Evolutionary conservation across 2,329 filamentous ascomycete species (phyloP), one percentile per base, ranked within the genome.

Genomic region (Claviceps sp.): DNA sequence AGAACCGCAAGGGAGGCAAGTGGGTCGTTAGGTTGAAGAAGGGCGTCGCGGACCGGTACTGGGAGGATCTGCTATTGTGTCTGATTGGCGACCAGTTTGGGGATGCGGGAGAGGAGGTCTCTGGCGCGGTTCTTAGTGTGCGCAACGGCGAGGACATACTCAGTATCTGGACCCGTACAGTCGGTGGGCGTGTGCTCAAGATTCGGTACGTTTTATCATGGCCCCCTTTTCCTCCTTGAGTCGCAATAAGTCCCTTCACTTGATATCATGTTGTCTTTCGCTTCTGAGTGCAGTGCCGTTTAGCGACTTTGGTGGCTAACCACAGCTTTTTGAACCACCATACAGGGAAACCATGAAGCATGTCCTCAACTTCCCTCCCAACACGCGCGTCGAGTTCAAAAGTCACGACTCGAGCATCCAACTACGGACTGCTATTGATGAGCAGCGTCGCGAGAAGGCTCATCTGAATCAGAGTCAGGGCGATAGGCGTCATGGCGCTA

Each of bases 21-120:
- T 98, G 91, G 91, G 90, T 96, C 58, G 84, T 98, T 66, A 80
- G 91, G 58, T 73, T 98, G 65, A 96, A 95, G 79, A 98, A 98
- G 75, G 93, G 93, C 26, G 88, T 98, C 20, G 88, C 88, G 18
- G 93, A 97, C 68, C 82, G 91, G 52, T 96, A 95, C 69, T 98
- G 93, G 88, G 93, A 98, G 72, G 88, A 96, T 64, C 75, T 97
- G 48, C 73, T 97, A 55, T 75, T 97, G 61, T 89, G 88, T 26
- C 85, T 96, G 61, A 82, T 96, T 53, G 93, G 93, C 44, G 90
- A 97, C 63, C 89, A 96, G 66, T 97, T 98, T 65, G 80, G 82
- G 50, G 93, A 97, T 64, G 90, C 89, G 40, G 82, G 85, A 49
- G 91, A 97, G 60, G 91, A 98, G 67, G 85, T 98, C 43, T 98